phyloP scores from a whole-genome alignment of 2,329 filamentous ascomycete species.

The Coniochaeta sp. region DNA sequence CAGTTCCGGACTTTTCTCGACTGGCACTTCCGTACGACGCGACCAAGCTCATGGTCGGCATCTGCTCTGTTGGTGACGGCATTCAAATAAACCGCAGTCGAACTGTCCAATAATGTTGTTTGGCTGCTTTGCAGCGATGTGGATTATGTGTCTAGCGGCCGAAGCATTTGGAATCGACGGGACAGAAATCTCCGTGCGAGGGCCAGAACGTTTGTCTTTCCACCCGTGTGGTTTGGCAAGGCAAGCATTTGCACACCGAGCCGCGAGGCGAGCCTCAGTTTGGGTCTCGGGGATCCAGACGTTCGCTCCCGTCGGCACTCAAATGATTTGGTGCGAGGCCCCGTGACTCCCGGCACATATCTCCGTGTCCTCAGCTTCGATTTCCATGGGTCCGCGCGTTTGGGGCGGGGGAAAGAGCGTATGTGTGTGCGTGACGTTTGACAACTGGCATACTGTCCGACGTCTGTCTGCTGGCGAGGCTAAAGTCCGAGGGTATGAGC shows the following conservation, averaged over 20 bases:
- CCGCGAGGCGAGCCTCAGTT: neutral
- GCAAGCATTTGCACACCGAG: neutral
- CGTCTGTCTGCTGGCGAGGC: neutral
- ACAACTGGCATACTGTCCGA: neutral
- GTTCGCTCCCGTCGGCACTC: neutral
- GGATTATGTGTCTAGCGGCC: too few species aligned
- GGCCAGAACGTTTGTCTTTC: neutral
- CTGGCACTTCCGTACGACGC: neutral
- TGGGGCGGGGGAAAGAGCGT: neutral
- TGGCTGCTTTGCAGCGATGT: too few species aligned
- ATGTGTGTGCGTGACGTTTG: neutral
- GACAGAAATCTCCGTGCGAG: neutral
- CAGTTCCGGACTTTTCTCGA: neutral
- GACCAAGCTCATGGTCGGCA: neutral
- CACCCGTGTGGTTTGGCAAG: neutral
- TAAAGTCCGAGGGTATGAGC: neutral
- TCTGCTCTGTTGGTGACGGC: neutral
- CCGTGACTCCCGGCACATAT: neutral
- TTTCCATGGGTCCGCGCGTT: neutral
- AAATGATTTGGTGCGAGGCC: neutral
- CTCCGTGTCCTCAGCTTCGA: neutral
- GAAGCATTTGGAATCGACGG: neutral
- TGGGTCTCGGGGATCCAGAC: neutral
- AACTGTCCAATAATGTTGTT: too few species aligned
- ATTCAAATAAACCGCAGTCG: neutral